A percentile compares a stretch with the other conserved stretches of the same genome.
phyloP scores from a whole-genome alignment of 192 early-diverging fungal species.

The Backusella parvicylindrica region DNA sequence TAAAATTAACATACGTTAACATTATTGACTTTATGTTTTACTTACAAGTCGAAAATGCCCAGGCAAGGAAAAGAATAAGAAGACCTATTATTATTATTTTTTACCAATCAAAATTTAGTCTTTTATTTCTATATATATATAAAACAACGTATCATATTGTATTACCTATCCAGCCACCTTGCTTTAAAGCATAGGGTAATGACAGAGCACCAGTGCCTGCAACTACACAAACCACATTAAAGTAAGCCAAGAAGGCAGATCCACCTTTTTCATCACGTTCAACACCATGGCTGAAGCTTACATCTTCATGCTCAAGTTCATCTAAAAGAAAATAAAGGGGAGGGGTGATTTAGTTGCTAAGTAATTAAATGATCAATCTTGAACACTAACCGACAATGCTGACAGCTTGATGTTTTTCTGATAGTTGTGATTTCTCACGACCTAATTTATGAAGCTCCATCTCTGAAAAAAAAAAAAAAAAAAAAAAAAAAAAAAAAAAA shows the following conservation, averaged over 20 bases:
- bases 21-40: neutral
- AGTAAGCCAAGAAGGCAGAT: conserved; percentile 49
- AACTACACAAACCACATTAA: conserved; percentile 67
- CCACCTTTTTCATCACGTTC: conserved; percentile 35
- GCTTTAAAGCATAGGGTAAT: conserved; percentile 52
- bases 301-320: neutral
- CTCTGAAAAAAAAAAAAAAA: neutral
- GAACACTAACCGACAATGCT: neutral
- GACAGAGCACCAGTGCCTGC: conserved; percentile 85
- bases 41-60: conserved; percentile 23
- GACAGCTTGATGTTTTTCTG: conserved; percentile 1
- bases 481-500: neutral
- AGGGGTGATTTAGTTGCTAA: neutral
- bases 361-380: neutral
- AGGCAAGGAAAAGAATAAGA: conserved; percentile 20
- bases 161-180: conserved; percentile 36
- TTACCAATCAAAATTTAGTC: neutral
- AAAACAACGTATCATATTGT: conserved; percentile 11
- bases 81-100: conserved; percentile 9
- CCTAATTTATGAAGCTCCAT: neutral
- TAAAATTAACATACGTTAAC: neutral
- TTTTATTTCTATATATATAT: neutral
- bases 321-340: neutral
- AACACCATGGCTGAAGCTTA: conserved; percentile 21
- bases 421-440: neutral